These are phyloP conservation scores for Sherardia arvensis DNA, from an alignment of 257 asterid genomes.

Conservation along the genomic window DNA sequence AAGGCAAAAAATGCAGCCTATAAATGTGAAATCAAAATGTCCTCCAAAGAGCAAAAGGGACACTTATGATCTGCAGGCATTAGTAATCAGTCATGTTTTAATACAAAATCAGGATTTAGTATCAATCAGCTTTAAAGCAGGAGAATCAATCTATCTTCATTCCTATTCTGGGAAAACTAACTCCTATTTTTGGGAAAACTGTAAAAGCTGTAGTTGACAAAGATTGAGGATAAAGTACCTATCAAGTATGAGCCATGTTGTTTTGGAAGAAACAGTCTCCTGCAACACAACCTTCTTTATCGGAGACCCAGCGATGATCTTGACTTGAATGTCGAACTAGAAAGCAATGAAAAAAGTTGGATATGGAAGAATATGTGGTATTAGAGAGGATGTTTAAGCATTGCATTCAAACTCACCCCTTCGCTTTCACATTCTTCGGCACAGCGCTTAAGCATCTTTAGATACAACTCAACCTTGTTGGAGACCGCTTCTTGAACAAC, in stretches of 20 bases:
- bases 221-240: constrained; percentile 30
- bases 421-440: constrained; percentile 51
- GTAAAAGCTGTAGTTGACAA: neutral
- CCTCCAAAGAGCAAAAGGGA: neutral
- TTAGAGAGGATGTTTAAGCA: neutral
- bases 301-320: constrained; percentile 66
- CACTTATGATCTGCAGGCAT: neutral
- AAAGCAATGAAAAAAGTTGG: constrained; percentile 8
- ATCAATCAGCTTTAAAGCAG: neutral
- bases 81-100: neutral
- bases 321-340: constrained; percentile 68
- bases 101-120: neutral
- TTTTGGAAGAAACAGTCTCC: constrained; percentile 35
- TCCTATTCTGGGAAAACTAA: too few relatives aligned
- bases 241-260: constrained; percentile 62
- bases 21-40: neutral
- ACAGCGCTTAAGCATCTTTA: constrained; percentile 34
- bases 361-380: too few relatives aligned
- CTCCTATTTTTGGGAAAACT: neutral
- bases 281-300: constrained; percentile 37
- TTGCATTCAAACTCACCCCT: constrained; percentile 37
- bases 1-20: neutral
- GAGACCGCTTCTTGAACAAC: constrained; percentile 56
- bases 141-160: neutral
- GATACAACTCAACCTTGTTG: constrained; percentile 40